Evolutionary conservation across 73 alveolate genomes (phyloP).

Genomic region (Paramecium octaurelia): DNA sequence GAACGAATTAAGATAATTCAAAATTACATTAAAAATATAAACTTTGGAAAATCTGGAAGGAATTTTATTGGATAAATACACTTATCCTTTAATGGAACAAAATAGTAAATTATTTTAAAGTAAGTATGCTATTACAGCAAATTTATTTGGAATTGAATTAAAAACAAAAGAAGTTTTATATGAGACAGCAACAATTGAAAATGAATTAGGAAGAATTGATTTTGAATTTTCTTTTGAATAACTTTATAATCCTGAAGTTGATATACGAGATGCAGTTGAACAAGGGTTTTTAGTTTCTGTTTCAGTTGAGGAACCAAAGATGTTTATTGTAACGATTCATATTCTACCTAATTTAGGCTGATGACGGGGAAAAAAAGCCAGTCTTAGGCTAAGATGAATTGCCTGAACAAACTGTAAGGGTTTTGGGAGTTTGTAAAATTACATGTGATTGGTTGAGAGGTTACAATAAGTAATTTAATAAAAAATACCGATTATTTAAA

Average conservation of each 20-base stretch:
- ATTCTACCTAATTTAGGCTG: not conserved
- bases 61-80: not conserved
- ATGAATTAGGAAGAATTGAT: slow-evolving; percentile 29
- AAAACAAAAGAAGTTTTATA: not conserved
- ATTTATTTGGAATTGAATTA: not conserved
- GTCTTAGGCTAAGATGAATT: slow-evolving; percentile 3
- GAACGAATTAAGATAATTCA: not conserved
- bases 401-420: not conserved
- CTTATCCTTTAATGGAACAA: not conserved
- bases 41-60: slow-evolving; percentile 47
- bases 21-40: not conserved
- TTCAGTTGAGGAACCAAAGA: slow-evolving; percentile 1
- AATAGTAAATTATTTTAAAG: not conserved
- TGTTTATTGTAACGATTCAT: not conserved
- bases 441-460: slow-evolving; percentile 47
- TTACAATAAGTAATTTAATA: not conserved
- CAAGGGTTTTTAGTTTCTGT: not conserved
- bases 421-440: not conserved
- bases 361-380: slow-evolving; percentile 41
- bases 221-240: slow-evolving; percentile 2
- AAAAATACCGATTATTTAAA: not conserved
- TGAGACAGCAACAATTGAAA: slow-evolving; percentile 5
- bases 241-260: not conserved
- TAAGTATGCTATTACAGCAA: not conserved
- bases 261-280: not conserved